These are phyloP conservation scores for Phytomonas serpens DNA, from an alignment of 208 protist genomes.

Conservation along the genomic window DNA sequence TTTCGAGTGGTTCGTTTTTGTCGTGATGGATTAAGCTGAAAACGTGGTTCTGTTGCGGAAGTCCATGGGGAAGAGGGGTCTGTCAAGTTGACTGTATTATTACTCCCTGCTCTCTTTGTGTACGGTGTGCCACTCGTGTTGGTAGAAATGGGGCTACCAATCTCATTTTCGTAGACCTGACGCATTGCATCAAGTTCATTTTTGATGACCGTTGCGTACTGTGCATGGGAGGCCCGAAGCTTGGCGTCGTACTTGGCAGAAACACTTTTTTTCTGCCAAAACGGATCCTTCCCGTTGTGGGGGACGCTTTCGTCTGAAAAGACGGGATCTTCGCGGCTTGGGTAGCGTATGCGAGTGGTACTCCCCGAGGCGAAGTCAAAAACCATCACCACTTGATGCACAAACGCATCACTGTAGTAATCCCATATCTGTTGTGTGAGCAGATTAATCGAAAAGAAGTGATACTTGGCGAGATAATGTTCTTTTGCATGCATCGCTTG, in stretches of 20 bases:
- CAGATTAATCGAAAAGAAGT: slow-evolving; percentile 88
- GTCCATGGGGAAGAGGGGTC: neutral
- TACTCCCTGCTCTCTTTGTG: neutral
- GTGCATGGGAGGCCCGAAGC: slow-evolving; percentile 56
- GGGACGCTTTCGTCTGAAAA: neutral
- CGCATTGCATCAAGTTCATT: slow-evolving; percentile 61
- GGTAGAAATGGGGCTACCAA: neutral
- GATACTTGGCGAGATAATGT: slow-evolving; percentile 46
- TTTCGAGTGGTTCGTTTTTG: neutral
- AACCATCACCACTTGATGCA: slow-evolving; percentile 70
- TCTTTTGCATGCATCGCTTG: slow-evolving; percentile 85
- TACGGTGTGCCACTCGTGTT: neutral
- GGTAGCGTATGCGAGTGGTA: slow-evolving; percentile 61
- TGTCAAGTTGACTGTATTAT: neutral
- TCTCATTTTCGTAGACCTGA: slow-evolving; percentile 29
- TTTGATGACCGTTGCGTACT: slow-evolving; percentile 73
- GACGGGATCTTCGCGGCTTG: slow-evolving; percentile 37
- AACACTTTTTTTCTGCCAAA: slow-evolving; percentile 52
- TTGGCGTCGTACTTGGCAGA: slow-evolving; percentile 77
- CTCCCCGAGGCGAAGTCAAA: slow-evolving; percentile 52
- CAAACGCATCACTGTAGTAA: slow-evolving; percentile 85
- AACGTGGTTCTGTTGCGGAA: neutral
- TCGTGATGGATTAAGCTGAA: neutral
- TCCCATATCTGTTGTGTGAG: slow-evolving; percentile 91
- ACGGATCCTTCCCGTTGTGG: neutral